phyloP scores from a whole-genome alignment of 768 basidiomycete species.

The Hebeloma cylindrosporum region DNA sequence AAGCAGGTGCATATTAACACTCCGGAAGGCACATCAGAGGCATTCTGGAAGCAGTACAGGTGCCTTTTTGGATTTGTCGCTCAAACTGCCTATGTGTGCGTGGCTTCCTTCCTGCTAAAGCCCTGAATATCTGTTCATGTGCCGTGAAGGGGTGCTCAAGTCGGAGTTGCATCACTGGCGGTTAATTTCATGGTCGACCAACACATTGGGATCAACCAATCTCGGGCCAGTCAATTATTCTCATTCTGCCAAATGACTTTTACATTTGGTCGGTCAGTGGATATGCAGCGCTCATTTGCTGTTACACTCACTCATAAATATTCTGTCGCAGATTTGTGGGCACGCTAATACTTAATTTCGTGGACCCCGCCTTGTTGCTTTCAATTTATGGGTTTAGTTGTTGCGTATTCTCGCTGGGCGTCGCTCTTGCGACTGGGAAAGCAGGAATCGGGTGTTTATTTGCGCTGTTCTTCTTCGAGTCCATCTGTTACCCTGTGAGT shows the following conservation, averaged over 20 bases:
- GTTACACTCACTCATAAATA: neutral
- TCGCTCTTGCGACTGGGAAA: constrained; percentile 50
- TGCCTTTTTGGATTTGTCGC: constrained; percentile 74
- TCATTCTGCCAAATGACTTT: constrained; percentile 75
- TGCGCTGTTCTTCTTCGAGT: constrained; percentile 71
- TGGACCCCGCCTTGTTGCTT: constrained; percentile 67
- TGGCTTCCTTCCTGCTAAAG: constrained; percentile 3
- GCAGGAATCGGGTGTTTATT: constrained; percentile 63
- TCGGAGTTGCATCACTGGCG: constrained; percentile 64
- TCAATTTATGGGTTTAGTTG: constrained; percentile 53
- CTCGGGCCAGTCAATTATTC: constrained; percentile 61
- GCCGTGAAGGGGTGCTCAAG: constrained; percentile 52
- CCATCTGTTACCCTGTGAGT: constrained; percentile 67
- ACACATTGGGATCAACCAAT: constrained; percentile 48
- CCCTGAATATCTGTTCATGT: neutral
- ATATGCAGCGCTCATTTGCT: neutral
- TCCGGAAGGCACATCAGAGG: constrained; percentile 35
- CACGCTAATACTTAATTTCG: constrained; percentile 56
- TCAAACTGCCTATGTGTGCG: constrained; percentile 66
- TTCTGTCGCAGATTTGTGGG: constrained; percentile 50
- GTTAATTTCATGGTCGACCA: constrained; percentile 73
- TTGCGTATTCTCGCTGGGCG: constrained; percentile 49
- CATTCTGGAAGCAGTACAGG: constrained; percentile 70
- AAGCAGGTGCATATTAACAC: too few relatives aligned
- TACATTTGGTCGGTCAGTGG: constrained; percentile 54